Percentiles rank a stretch among this genome's conserved stretches.
These are phyloP conservation scores for Condylostoma magnum DNA, from an alignment of 169 alveolate species.

Conservation along the genomic window DNA sequence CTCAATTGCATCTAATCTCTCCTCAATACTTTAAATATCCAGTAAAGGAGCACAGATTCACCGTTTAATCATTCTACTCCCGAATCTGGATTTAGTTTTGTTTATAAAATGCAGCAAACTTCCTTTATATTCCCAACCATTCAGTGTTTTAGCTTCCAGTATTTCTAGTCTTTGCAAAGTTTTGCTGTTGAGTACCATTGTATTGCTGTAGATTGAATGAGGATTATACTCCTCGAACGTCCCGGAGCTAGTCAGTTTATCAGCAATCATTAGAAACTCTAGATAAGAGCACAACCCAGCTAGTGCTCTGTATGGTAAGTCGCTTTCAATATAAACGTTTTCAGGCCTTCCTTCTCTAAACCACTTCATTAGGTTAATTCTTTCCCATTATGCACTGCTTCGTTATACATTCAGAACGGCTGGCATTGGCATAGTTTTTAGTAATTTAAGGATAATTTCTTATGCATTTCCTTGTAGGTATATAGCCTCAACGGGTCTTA, in stretches of 20 bases:
- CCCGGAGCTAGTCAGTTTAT: conserved; percentile 54
- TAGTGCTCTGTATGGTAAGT: conserved; percentile 54
- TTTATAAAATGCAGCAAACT: conserved; percentile 83
- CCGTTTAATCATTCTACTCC: conserved; percentile 91
- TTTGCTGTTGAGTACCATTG: conserved; percentile 77
- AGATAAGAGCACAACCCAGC: conserved; percentile 68
- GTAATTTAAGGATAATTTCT: conserved; percentile 37
- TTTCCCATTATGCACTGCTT: neutral
- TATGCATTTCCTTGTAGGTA: conserved; percentile 53
- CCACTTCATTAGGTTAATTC: neutral
- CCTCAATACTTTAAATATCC: conserved; percentile 80
- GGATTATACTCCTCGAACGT: conserved; percentile 40
- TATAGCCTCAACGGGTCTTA: conserved; percentile 82
- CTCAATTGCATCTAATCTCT: conserved; percentile 89
- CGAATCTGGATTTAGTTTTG: conserved; percentile 92
- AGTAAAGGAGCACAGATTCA: conserved; percentile 96
- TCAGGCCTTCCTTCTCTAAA: conserved; percentile 5
- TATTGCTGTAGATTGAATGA: conserved; percentile 36
- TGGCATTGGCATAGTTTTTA: conserved; percentile 44
- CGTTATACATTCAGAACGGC: conserved; percentile 44
- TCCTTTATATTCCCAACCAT: conserved; percentile 57
- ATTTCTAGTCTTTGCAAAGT: conserved; percentile 78
- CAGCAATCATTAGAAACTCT: conserved; percentile 56
- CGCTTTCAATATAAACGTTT: conserved; percentile 28
- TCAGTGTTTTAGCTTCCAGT: conserved; percentile 52